A percentile compares a stretch with the other conserved stretches of the same genome.
phyloP scores from a whole-genome alignment of 176 grass and related monocot genomes.

The Leersia perrieri region DNA sequence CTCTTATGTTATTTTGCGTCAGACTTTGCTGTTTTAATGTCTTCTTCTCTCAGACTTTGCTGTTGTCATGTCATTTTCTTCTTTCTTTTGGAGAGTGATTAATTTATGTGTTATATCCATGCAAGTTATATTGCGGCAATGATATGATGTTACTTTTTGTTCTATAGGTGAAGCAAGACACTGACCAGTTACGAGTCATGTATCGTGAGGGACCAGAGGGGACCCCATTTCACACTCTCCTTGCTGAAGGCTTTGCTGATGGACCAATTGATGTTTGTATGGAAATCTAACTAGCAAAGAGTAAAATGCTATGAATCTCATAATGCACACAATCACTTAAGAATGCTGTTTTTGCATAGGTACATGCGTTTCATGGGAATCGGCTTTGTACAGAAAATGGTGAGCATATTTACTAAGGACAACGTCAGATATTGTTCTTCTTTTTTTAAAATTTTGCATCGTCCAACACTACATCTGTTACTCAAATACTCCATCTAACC shows the following conservation, averaged over 20 bases:
- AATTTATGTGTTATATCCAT: not conserved
- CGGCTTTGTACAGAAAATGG: conserved; percentile 87
- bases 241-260: conserved; percentile 83
- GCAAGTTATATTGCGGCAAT: conserved; percentile 2
- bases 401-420: conserved; percentile 22
- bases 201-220: conserved; percentile 80
- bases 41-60: no score
- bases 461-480: not conserved
- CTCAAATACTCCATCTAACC: not conserved
- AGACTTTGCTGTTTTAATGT: not conserved
- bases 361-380: conserved; percentile 92
- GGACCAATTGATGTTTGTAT: conserved; percentile 97
- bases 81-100: not conserved
- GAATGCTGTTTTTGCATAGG: conserved; percentile 47
- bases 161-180: conserved; percentile 82
- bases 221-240: conserved; percentile 83
- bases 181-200: conserved; percentile 76
- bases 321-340: not conserved
- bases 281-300: conserved; percentile 14
- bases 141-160: conserved; percentile 15
- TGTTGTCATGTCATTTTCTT: not conserved
- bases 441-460: not conserved
- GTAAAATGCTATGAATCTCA: not conserved
- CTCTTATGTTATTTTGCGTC: not conserved
- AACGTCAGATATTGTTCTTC: not conserved